Evolutionary conservation across 1,284 basidiomycete genomes (phyloP).

Genomic region (Volvariella volvacea): DNA sequence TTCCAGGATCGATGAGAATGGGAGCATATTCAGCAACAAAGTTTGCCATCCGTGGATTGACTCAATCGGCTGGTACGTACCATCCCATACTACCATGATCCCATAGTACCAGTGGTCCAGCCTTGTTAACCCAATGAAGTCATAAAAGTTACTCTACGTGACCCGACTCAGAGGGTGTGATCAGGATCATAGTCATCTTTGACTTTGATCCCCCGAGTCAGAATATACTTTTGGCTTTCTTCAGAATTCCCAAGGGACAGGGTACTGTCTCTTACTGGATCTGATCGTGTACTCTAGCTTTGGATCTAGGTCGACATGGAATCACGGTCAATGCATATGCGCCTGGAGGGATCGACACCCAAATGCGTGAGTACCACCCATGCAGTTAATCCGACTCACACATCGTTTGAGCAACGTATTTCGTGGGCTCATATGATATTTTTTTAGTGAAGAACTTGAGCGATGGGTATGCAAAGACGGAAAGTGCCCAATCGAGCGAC

Average conservation of each 20-base stretch:
- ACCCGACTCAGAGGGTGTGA: conserved; percentile 4
- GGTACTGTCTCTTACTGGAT: neutral
- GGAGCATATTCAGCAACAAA: conserved; percentile 20
- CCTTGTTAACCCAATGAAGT: too few relatives aligned
- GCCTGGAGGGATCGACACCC: conserved; percentile 11
- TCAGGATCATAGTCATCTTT: neutral
- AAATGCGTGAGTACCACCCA: conserved; percentile 6
- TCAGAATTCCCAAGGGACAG: neutral
- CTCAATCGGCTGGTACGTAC: conserved; percentile 18
- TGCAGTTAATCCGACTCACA: too few relatives aligned
- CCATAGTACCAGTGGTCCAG: too few relatives aligned
- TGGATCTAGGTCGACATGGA: conserved; percentile 14
- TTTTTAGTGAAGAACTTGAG: too few relatives aligned
- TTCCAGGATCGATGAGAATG: neutral
- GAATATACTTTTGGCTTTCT: neutral
- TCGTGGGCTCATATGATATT: too few relatives aligned
- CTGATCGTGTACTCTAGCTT: conserved; percentile 9
- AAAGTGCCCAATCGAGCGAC: too few relatives aligned
- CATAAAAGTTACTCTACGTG: too few relatives aligned
- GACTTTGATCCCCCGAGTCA: neutral
- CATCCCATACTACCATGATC: too few relatives aligned
- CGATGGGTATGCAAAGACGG: too few relatives aligned
- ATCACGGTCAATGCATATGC: conserved; percentile 23
- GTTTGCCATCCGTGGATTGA: conserved; percentile 24
- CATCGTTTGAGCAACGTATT: neutral